Conservation (phyloP, 176 grass and related monocot species). For the Cenchrus fungigraminus region DNA sequence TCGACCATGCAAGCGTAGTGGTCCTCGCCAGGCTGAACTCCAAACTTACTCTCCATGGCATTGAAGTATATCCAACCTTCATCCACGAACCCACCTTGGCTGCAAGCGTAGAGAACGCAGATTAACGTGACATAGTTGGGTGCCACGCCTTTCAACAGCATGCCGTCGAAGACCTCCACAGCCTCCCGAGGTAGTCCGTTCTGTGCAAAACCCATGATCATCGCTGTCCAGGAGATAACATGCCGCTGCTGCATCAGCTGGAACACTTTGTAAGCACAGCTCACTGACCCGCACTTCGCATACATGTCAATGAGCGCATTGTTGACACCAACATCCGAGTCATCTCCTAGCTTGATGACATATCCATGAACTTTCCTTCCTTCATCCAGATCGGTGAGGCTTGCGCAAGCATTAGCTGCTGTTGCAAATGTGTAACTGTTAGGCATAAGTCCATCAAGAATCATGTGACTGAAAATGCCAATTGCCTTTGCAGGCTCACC, state of each 20-base stretch:
- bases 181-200: conserved; percentile 50
- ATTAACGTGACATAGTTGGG: conserved; percentile 62
- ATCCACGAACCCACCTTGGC: conserved; percentile 57
- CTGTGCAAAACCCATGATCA: conserved; percentile 64
- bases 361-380: conserved; percentile 54
- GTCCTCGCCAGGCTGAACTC: conserved; percentile 52
- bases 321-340: conserved; percentile 38
- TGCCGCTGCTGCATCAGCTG: conserved; percentile 41
- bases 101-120: conserved; percentile 56
- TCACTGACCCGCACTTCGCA: conserved; percentile 45
- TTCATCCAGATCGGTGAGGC: conserved; percentile 24
- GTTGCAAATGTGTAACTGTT: conserved; percentile 65
- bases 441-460: conserved; percentile 38
- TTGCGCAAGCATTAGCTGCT: conserved; percentile 41
- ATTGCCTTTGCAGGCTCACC: conserved; percentile 39
- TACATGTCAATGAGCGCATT: conserved; percentile 75
- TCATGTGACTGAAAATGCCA: conserved; percentile 49
- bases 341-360: conserved; percentile 52
- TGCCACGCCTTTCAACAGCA: conserved; percentile 37
- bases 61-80: conserved; percentile 64
- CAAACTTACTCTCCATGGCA: conserved; percentile 53
- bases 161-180: conserved; percentile 48
- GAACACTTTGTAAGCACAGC: conserved; percentile 47
- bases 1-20: conserved; percentile 74
- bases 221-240: conserved; percentile 51